These are phyloP conservation scores for Malassezia yamatoensis DNA, from an alignment of 1,284 basidiomycete species.

Conservation along the genomic window DNA sequence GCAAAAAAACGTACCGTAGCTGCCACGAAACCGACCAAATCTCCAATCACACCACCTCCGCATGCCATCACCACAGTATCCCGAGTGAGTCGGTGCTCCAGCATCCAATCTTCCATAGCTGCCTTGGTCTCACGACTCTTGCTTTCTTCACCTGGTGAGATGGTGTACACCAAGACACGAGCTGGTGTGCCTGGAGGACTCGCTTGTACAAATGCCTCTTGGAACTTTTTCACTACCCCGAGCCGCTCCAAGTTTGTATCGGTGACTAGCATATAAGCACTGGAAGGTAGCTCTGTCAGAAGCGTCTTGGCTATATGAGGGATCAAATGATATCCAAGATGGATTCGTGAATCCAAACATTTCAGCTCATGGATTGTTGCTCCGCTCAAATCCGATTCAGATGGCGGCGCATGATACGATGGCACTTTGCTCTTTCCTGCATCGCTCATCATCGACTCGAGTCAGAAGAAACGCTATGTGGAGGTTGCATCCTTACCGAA, in stretches of 20 bases:
- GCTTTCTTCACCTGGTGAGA: constrained; percentile 80
- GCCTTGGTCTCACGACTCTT: constrained; percentile 89
- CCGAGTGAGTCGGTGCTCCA: constrained; percentile 76
- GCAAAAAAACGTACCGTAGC: constrained; percentile 66
- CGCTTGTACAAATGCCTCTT: constrained; percentile 32
- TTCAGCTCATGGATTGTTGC: constrained; percentile 38
- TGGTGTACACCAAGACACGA: constrained; percentile 67
- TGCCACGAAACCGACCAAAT: constrained; percentile 88
- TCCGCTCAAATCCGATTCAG: constrained; percentile 27
- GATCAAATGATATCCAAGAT: constrained; percentile 45
- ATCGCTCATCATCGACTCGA: constrained; percentile 8
- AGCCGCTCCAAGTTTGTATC: constrained; percentile 75
- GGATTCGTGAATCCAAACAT: constrained; percentile 40
- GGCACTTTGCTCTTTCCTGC: constrained; percentile 28
- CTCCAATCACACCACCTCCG: constrained; percentile 89
- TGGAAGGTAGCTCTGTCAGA: constrained; percentile 60
- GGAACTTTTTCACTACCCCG: constrained; percentile 56
- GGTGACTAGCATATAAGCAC: constrained; percentile 84
- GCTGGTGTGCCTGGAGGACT: constrained; percentile 49
- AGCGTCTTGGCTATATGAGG: constrained; percentile 59
- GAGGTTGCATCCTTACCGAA: not conserved
- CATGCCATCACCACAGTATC: constrained; percentile 88
- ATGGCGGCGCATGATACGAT: constrained; percentile 43
- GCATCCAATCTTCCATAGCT: constrained; percentile 82
- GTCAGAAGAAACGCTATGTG: not conserved